Percentiles rank a stretch among this genome's conserved stretches.
phyloP scores from a whole-genome alignment of 164 flowering plant genomes.

The Magnolia officinalis region DNA sequence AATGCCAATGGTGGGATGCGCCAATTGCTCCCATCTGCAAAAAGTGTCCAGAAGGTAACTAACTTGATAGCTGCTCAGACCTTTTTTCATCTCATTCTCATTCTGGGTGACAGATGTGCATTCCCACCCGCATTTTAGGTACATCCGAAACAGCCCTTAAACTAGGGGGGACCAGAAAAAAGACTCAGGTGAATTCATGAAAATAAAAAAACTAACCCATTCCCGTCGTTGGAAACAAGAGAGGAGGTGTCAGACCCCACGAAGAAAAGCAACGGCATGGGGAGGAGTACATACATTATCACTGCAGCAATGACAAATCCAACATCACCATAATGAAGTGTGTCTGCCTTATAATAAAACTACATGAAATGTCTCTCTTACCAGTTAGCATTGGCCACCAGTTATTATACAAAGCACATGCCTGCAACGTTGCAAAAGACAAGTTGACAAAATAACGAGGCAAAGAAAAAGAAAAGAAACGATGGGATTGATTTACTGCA shows the following conservation, averaged over 20 bases:
- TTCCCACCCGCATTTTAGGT: neutral
- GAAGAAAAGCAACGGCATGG: slow-evolving; percentile 83
- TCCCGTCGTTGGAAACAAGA: slow-evolving; percentile 43
- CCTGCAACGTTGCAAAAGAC: slow-evolving; percentile 45
- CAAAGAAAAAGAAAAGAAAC: neutral
- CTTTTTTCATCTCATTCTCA: no score
- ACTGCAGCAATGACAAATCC: slow-evolving; percentile 45
- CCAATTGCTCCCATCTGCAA: neutral
- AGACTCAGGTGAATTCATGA: neutral
- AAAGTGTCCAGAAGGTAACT: neutral
- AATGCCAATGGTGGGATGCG: neutral
- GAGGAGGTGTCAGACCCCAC: slow-evolving; percentile 55
- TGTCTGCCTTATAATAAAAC: neutral
- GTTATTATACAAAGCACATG: slow-evolving; percentile 88
- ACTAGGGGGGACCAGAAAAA: neutral
- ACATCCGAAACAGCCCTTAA: neutral
- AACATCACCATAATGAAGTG: slow-evolving; percentile 4
- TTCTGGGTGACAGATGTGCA: no score
- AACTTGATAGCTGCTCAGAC: neutral
- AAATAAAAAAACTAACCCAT: slow-evolving; percentile 34
- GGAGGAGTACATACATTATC: slow-evolving; percentile 77
- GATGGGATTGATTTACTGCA: no score
- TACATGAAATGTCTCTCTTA: slow-evolving; percentile 15
- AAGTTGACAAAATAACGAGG: slow-evolving; percentile 1
- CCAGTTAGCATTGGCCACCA: slow-evolving; percentile 99